Evolutionary conservation across 208 protist species (phyloP).

Genomic region (Crithidia fasciculata): DNA sequence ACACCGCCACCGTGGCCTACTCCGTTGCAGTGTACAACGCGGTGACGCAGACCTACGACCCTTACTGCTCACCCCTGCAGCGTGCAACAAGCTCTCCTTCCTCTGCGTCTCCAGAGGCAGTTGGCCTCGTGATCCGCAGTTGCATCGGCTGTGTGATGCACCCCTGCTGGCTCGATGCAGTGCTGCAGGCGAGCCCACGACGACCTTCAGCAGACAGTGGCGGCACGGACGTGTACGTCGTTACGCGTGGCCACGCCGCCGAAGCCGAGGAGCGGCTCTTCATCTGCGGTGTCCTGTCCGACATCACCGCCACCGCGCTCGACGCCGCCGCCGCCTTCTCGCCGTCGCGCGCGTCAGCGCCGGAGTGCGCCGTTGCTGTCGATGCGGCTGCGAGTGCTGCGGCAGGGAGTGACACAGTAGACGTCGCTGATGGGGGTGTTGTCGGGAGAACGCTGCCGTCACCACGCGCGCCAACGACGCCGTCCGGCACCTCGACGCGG

Average conservation of each 20-base stretch:
- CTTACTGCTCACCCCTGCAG: slow-evolving; percentile 11
- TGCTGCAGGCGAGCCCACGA: not conserved
- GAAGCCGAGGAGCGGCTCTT: slow-evolving; percentile 23
- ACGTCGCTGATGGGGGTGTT: no score
- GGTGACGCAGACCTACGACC: slow-evolving; percentile 1
- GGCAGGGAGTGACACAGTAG: not conserved
- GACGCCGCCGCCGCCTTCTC: slow-evolving; percentile 1
- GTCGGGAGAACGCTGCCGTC: not conserved
- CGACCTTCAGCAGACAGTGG: not conserved
- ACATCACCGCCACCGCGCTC: slow-evolving; percentile 9
- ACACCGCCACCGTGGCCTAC: slow-evolving; percentile 10
- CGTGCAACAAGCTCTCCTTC: not conserved
- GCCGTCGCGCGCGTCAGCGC: not conserved
- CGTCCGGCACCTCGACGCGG: slow-evolving; percentile 8
- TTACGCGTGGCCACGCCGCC: slow-evolving; percentile 16
- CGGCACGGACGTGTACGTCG: slow-evolving; percentile 18
- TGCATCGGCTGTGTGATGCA: slow-evolving; percentile 19
- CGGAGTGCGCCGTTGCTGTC: no score
- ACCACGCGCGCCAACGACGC: not conserved
- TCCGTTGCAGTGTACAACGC: slow-evolving; percentile 6
- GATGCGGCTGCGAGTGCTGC: not conserved
- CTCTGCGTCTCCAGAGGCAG: not conserved
- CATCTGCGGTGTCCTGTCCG: not conserved
- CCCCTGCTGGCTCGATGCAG: slow-evolving; percentile 24
- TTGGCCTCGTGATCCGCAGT: not conserved